Evolutionary conservation across 1,284 basidiomycete genomes (phyloP).

Genomic region (Austroboletus novae-zelandiae): DNA sequence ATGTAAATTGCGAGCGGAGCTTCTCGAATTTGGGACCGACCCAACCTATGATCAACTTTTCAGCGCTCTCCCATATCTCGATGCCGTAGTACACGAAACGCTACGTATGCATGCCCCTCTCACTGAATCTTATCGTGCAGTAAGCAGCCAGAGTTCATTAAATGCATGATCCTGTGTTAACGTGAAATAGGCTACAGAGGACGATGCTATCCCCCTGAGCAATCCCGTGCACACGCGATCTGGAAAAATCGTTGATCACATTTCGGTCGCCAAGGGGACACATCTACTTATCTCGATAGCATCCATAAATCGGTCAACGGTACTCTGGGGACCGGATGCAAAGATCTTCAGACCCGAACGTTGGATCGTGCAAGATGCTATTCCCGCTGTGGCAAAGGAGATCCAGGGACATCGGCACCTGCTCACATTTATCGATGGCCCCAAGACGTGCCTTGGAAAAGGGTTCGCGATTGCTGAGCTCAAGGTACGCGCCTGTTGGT

Average conservation of each 20-base stretch:
- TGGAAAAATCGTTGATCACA: neutral
- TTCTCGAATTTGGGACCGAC: slow-evolving; percentile 20
- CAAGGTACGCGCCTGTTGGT: neutral
- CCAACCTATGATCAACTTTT: slow-evolving; percentile 28
- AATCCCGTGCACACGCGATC: neutral
- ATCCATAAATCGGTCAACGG: slow-evolving; percentile 46
- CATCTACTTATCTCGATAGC: slow-evolving; percentile 16
- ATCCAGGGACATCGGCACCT: slow-evolving; percentile 21
- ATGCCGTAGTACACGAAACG: slow-evolving; percentile 29
- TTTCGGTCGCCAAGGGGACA: neutral
- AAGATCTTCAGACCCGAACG: slow-evolving; percentile 40
- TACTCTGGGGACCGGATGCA: slow-evolving; percentile 45
- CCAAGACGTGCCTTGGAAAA: slow-evolving; percentile 19
- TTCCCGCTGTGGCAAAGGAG: slow-evolving; percentile 18
- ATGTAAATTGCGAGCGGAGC: slow-evolving; percentile 26
- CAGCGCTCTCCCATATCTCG: slow-evolving; percentile 27
- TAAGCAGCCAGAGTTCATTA: slow-evolving; percentile 13
- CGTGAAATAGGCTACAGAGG: slow-evolving; percentile 1
- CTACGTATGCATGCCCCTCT: slow-evolving; percentile 21
- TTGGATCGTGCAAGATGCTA: slow-evolving; percentile 34
- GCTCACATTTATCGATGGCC: slow-evolving; percentile 13
- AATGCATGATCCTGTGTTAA: too few relatives aligned
- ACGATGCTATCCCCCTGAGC: slow-evolving; percentile 45
- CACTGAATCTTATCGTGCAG: slow-evolving; percentile 40
- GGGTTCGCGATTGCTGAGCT: slow-evolving; percentile 13